These are phyloP conservation scores for Monosporascus sp. DNA, from an alignment of 2,329 filamentous ascomycete genomes.

Conservation along the genomic window DNA sequence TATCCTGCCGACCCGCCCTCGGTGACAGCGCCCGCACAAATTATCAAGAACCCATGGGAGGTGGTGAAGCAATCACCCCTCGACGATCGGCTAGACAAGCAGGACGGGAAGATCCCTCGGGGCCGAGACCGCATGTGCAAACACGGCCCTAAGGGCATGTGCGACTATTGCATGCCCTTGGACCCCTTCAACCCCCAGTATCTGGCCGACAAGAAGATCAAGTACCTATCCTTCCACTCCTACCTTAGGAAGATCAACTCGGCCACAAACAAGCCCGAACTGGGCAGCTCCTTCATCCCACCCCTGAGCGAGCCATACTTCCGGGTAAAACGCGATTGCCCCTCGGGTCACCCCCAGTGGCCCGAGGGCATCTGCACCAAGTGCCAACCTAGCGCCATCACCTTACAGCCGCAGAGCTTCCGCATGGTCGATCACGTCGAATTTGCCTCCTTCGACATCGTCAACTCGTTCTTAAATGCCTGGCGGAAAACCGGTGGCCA, in stretches of 20 bases:
- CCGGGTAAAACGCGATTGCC: slow-evolving; percentile 81
- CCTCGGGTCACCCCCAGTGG: slow-evolving; percentile 88
- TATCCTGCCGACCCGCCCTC: slow-evolving; percentile 56
- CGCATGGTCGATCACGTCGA: slow-evolving; percentile 99
- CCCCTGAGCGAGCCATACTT: slow-evolving; percentile 91
- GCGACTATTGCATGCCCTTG: slow-evolving; percentile 95
- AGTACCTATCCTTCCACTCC: slow-evolving; percentile 94
- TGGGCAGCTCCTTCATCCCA: slow-evolving; percentile 91
- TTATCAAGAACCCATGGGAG: slow-evolving; percentile 89
- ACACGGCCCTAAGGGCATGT: slow-evolving; percentile 97
- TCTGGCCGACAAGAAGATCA: slow-evolving; percentile 93
- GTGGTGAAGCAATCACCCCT: slow-evolving; percentile 80
- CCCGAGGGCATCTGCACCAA: slow-evolving; percentile 97
- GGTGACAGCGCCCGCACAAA: slow-evolving; percentile 49
- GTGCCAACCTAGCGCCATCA: slow-evolving; percentile 96
- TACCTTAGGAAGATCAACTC: slow-evolving; percentile 93
- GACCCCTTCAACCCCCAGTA: slow-evolving; percentile 91
- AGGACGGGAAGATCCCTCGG: slow-evolving; percentile 61
- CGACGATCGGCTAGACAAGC: slow-evolving; percentile 80
- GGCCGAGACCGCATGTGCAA: slow-evolving; percentile 62
- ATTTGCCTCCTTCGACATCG: slow-evolving; percentile 77
- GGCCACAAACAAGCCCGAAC: slow-evolving; percentile 91
- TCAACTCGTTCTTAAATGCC: slow-evolving; percentile 85
- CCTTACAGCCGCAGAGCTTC: slow-evolving; percentile 85
- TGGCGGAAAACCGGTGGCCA: slow-evolving; percentile 85